Evolutionary conservation across 1,284 basidiomycete genomes (phyloP), one percentile per base, ranked within the genome.

Genomic region (Pseudozyma sp.): DNA sequence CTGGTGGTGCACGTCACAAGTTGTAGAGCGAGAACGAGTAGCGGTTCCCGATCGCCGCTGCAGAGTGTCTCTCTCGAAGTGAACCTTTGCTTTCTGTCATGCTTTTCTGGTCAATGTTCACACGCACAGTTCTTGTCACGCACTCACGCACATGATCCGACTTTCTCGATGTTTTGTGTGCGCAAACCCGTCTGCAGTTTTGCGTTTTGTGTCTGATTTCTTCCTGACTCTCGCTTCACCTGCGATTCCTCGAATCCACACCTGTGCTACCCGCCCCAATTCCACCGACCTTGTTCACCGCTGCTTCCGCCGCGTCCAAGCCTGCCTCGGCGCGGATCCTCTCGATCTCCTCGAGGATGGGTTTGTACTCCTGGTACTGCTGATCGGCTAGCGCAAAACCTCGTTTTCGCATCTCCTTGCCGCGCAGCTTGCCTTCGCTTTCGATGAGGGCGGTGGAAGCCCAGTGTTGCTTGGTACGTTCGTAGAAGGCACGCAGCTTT

Each of bases 241-340:
- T 42, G n/a, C 73, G 44, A 30, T 75, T 75, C 30, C 73, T 61
- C 33, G 73, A 75, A 55, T 75, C 73, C 4, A 72, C 65, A 47
- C 73, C 73, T 5, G 66, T 67, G 39, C 67, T 71, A 24, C 73
- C 73, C 0, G 68, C 61, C 6, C 68, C 68, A 43, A 68, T 72
- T 19, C 68, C 73, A 17, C 72, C 68, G n/a, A 63, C 59, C 55
- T 71, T 68, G 44, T 67, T 70, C 17, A 75, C 72, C 3, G 59
- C 56, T 7, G 66, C 91, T 68, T 94, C 94, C 8, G 92, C 91
- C 57, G 92, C 91, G 65, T 96, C 93, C 55, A 96, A 85, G 2
- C 93, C 94, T 0, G 94, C 93, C 76, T 94, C 92, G 14, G 89
- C 89, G 55, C 94, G 86, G 53, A 95, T 94, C 59, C 89, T 90